Conservation (phyloP, 345 rosid species). For the Citrus sp. region DNA sequence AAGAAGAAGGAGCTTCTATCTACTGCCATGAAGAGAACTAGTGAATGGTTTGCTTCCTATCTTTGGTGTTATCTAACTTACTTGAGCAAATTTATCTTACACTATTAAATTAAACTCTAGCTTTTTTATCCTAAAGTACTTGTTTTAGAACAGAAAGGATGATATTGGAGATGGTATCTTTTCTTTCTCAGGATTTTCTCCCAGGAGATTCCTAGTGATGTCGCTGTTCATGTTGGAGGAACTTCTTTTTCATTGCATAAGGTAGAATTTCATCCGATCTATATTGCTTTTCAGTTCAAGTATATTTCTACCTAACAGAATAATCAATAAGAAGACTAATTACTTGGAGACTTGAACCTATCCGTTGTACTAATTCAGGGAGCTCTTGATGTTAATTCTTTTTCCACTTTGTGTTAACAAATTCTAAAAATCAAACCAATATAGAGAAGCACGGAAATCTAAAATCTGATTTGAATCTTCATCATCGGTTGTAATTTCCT, state of each 20-base stretch:
- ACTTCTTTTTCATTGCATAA: constrained; percentile 77
- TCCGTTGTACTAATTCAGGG: not conserved
- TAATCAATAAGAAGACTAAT: not conserved
- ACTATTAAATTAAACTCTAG: not conserved
- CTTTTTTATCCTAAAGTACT: not conserved
- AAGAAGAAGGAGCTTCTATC: constrained; percentile 80
- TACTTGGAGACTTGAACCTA: not conserved
- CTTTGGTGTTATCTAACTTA: not conserved
- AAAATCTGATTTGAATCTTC: not conserved
- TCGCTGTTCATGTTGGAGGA: constrained; percentile 68
- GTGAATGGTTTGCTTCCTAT: constrained; percentile 57
- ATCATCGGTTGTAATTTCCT: not conserved
- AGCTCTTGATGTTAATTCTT: not conserved
- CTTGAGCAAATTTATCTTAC: not conserved
- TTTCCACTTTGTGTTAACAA: not conserved
- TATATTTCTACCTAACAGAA: not conserved
- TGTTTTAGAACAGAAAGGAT: not conserved
- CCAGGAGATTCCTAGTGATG: constrained; percentile 94
- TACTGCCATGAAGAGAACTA: constrained; percentile 90
- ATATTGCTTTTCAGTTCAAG: constrained; percentile 1
- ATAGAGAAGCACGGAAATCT: not conserved
- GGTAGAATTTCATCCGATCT: constrained; percentile 35
- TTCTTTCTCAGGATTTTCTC: constrained; percentile 76
- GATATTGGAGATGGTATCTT: not conserved
- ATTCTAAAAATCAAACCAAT: not conserved